Evolutionary conservation across 768 basidiomycete genomes (phyloP).

Genomic region (Boletus rex-veris): DNA sequence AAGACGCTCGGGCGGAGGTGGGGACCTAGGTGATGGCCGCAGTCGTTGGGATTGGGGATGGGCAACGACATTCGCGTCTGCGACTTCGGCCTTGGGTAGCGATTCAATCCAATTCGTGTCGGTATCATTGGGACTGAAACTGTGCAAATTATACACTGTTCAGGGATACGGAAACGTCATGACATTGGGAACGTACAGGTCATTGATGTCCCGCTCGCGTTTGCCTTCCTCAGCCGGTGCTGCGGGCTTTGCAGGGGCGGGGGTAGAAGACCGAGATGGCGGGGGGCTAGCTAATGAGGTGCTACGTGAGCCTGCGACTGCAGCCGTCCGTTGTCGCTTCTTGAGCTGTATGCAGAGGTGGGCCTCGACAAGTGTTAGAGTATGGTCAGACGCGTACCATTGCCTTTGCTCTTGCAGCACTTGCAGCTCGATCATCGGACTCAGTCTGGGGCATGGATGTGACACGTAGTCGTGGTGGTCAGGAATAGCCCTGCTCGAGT

Average conservation of each 20-base stretch:
- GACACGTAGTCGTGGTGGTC: slow-evolving; percentile 4
- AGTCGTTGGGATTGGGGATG: slow-evolving; percentile 32
- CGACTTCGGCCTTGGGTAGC: slow-evolving; percentile 43
- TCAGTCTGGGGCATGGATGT: slow-evolving; percentile 45
- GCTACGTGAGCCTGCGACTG: slow-evolving; percentile 34
- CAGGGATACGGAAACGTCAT: background rate
- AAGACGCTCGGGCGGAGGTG: slow-evolving; percentile 11
- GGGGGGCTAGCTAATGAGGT: slow-evolving; percentile 41
- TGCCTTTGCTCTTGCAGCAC: slow-evolving; percentile 80
- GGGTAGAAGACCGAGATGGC: slow-evolving; percentile 49
- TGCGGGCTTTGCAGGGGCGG: slow-evolving; percentile 42
- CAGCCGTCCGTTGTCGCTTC: slow-evolving; percentile 61
- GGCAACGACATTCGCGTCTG: slow-evolving; percentile 29
- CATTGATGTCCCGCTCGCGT: slow-evolving; percentile 46
- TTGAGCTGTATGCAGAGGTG: slow-evolving; percentile 52
- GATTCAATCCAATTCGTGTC: slow-evolving; percentile 60
- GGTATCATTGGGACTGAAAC: slow-evolving; percentile 44
- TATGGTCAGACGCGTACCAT: slow-evolving; percentile 47
- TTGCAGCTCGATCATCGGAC: slow-evolving; percentile 66
- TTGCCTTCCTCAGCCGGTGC: slow-evolving; percentile 39
- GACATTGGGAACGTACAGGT: slow-evolving; percentile 51
- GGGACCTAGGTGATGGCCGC: slow-evolving; percentile 12
- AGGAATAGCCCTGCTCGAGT: slow-evolving; percentile 5
- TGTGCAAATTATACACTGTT: slow-evolving; percentile 21
- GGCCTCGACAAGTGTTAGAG: background rate